phyloP scores from a whole-genome alignment of 2,329 filamentous ascomycete species.

The Sphaerulina vaccinii region DNA sequence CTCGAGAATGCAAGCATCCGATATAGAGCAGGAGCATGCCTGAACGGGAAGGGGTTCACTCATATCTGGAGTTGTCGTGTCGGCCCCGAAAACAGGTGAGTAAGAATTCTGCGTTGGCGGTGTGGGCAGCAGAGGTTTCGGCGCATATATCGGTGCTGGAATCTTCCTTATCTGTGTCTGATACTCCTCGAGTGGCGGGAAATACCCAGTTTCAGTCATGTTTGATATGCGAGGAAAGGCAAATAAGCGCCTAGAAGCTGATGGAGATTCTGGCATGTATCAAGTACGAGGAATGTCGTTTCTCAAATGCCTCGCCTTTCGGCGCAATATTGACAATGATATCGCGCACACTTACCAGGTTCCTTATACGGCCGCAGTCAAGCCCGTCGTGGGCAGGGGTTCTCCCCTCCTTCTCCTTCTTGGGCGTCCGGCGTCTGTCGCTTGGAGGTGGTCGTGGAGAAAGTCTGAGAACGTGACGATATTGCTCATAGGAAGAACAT shows the following conservation, averaged over 20 bases:
- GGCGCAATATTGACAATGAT: slow-evolving; percentile 4
- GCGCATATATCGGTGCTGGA: neutral
- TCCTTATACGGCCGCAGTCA: slow-evolving; percentile 4
- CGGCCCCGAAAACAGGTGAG: neutral
- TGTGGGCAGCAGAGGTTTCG: neutral
- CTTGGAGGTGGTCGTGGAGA: slow-evolving; percentile 2
- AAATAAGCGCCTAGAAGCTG: neutral
- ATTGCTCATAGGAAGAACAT: slow-evolving; percentile 2
- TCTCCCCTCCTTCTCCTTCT: neutral
- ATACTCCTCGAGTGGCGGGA: slow-evolving; percentile 4
- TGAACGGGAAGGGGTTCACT: slow-evolving; percentile 3
- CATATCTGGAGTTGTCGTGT: slow-evolving; percentile 1
- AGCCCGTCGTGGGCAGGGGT: slow-evolving; percentile 1
- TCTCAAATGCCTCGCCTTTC: too few relatives aligned
- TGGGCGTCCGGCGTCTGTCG: slow-evolving; percentile 3
- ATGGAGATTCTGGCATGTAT: slow-evolving; percentile 1
- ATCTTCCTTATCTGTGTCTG: neutral
- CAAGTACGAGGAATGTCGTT: slow-evolving; percentile 4
- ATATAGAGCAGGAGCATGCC: slow-evolving; percentile 3
- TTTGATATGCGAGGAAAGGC: neutral
- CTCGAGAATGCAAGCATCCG: slow-evolving; percentile 7
- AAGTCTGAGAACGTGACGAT: neutral
- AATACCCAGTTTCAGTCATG: slow-evolving; percentile 8
- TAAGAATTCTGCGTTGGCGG: neutral
- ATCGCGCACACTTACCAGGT: slow-evolving; percentile 1